These are phyloP conservation scores for Apostasia ramifera DNA, from an alignment of 106 monocot species.

Conservation along the genomic window DNA sequence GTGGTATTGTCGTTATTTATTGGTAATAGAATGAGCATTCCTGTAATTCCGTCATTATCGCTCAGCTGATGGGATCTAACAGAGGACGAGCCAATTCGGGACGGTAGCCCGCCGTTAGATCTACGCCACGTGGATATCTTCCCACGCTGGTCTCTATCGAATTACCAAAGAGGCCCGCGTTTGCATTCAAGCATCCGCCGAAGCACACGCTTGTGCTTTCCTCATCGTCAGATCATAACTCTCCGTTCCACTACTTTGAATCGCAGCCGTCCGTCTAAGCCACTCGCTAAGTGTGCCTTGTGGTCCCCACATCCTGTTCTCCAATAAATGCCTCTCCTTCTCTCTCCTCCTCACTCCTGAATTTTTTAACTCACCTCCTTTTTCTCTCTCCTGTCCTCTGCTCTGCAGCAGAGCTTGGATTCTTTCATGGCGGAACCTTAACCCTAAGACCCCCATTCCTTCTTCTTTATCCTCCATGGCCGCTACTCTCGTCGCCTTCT, in stretches of 20 bases:
- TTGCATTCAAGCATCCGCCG: too few relatives aligned
- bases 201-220: background rate
- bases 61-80: too few relatives aligned
- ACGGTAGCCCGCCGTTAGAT: too few relatives aligned
- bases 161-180: background rate
- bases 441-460: background rate
- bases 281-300: background rate
- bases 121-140: too few relatives aligned
- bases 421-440: conserved; percentile 14
- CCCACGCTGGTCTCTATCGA: background rate
- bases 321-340: conserved; percentile 12
- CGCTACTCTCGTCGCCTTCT: conserved; percentile 4
- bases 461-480: conserved; percentile 3
- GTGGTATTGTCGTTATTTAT: too few relatives aligned
- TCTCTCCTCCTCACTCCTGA: conserved; percentile 9
- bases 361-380: conserved; percentile 3
- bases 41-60: too few relatives aligned
- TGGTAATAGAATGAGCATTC: too few relatives aligned
- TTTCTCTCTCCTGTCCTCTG: conserved; percentile 4
- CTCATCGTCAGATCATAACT: background rate
- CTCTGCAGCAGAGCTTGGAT: background rate
- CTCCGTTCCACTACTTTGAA: background rate
- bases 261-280: background rate
- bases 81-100: too few relatives aligned
- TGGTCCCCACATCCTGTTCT: background rate